A percentile compares a stretch with the other conserved stretches of the same genome.
Conservation (phyloP, 202 grass and related monocot genomes). For the Schoenoplectus triqueter region DNA sequence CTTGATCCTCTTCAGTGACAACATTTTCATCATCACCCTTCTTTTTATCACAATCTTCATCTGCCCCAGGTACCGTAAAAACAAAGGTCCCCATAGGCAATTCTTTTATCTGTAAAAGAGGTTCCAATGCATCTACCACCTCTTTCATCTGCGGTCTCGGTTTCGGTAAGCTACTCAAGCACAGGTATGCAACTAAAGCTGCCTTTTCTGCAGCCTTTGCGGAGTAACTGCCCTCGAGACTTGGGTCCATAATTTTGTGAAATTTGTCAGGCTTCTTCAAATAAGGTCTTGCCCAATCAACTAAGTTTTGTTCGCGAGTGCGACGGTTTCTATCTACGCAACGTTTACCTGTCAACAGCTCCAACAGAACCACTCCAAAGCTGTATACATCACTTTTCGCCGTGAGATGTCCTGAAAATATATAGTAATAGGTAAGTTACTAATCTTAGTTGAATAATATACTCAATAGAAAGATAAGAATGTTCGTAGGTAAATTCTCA, state of each 20-base stretch:
- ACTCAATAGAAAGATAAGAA: neutral
- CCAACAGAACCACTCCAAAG: slow-evolving; percentile 73
- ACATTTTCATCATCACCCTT: neutral
- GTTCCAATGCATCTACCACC: slow-evolving; percentile 68
- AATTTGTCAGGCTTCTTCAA: slow-evolving; percentile 61
- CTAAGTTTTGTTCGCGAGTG: slow-evolving; percentile 63
- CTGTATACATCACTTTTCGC: slow-evolving; percentile 78
- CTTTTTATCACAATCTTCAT: neutral
- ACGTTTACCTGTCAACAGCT: slow-evolving; percentile 64
- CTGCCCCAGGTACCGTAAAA: slow-evolving; percentile 49
- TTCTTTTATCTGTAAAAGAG: slow-evolving; percentile 58
- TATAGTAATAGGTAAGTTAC: slow-evolving; percentile 20
- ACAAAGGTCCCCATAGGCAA: slow-evolving; percentile 66
- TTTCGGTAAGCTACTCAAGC: slow-evolving; percentile 71
- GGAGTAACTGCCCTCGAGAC: slow-evolving; percentile 60
- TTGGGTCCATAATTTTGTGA: slow-evolving; percentile 68
- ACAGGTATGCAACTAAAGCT: slow-evolving; percentile 56
- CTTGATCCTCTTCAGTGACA: neutral
- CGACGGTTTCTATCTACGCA: slow-evolving; percentile 58
- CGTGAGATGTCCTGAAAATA: slow-evolving; percentile 65
- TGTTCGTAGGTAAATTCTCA: neutral
- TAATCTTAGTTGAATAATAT: neutral
- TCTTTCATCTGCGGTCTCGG: slow-evolving; percentile 61
- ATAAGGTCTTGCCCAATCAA: slow-evolving; percentile 70
- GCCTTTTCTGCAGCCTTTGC: slow-evolving; percentile 48